Evolutionary conservation across 805 yeast genomes (phyloP).

Genomic region (Wilhelminamyces savonicus): DNA sequence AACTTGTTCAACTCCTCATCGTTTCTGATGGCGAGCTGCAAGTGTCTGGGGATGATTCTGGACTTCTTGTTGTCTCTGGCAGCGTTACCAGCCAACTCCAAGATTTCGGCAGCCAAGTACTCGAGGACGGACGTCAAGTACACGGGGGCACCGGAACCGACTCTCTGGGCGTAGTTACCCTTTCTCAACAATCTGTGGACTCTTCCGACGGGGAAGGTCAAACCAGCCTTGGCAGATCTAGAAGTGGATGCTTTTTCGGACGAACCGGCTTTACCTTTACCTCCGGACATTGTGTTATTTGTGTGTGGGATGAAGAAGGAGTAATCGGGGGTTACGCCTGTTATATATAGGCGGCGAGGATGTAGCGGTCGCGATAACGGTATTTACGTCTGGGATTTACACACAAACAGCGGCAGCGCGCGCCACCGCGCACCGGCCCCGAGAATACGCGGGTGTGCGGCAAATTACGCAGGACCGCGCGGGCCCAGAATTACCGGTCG

Average conservation of each 20-base stretch:
- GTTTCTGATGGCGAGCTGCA: slow-evolving; percentile 97
- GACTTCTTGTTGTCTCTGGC: slow-evolving; percentile 65
- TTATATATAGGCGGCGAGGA: too few relatives aligned
- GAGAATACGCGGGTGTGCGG: too few relatives aligned
- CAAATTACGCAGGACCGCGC: too few relatives aligned
- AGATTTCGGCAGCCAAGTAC: slow-evolving; percentile 95
- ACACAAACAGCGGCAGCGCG: too few relatives aligned
- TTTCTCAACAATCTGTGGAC: slow-evolving; percentile 94
- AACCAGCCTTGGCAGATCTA: slow-evolving; percentile 97
- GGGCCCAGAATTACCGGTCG: too few relatives aligned
- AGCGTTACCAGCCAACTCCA: slow-evolving; percentile 98
- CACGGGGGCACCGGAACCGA: slow-evolving; percentile 99
- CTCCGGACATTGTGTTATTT: slow-evolving; percentile 59
- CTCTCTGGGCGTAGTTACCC: slow-evolving; percentile 97
- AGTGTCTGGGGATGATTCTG: slow-evolving; percentile 97
- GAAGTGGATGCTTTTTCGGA: slow-evolving; percentile 94
- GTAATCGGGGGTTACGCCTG: too few relatives aligned
- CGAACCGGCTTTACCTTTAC: slow-evolving; percentile 90
- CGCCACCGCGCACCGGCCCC: too few relatives aligned
- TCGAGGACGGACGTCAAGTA: slow-evolving; percentile 95
- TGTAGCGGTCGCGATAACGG: background rate
- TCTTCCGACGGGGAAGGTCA: slow-evolving; percentile 99
- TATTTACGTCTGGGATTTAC: too few relatives aligned
- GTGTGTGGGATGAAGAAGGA: slow-evolving; percentile 2
- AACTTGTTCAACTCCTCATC: slow-evolving; percentile 98